Conservation (phyloP, 2,329 filamentous ascomycete genomes). For the Pseudogymnoascus sp. region DNA sequence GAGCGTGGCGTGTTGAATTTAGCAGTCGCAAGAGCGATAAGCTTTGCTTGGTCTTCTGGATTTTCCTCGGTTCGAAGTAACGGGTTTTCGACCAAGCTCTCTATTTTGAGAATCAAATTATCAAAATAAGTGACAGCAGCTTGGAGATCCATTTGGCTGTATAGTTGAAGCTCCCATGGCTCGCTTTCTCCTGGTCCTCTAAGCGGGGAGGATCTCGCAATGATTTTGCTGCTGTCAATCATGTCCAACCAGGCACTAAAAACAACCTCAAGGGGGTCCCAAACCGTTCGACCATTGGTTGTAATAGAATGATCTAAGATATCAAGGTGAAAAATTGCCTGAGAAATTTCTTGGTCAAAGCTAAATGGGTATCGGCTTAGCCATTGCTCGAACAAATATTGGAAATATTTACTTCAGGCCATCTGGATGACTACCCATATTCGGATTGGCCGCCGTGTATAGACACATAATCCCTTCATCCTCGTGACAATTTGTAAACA, state of each 20-base stretch:
- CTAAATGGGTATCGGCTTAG: conserved; percentile 8
- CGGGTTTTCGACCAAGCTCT: conserved; percentile 9
- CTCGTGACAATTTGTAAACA: conserved; percentile 10
- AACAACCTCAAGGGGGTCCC: conserved; percentile 19
- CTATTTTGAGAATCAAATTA: conserved; percentile 10
- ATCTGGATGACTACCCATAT: conserved; percentile 11
- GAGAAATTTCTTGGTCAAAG: conserved; percentile 13
- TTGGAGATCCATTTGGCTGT: conserved; percentile 12
- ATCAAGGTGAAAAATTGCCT: conserved; percentile 15
- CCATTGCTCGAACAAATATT: not conserved
- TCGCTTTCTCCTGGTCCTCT: not conserved
- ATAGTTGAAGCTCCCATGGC: conserved; percentile 14
- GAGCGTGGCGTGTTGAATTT: conserved; percentile 6
- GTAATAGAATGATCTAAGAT: conserved; percentile 1
- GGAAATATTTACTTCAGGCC: conserved; percentile 4
- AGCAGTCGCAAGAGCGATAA: conserved; percentile 8
- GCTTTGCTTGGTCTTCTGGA: conserved; percentile 9
- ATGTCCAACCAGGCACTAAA: conserved; percentile 16
- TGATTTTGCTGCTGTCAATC: conserved; percentile 14
- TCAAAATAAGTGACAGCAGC: conserved; percentile 9
- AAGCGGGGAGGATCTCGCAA: conserved; percentile 6
- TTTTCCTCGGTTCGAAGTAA: conserved; percentile 10
- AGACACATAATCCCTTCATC: conserved; percentile 11
- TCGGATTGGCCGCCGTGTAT: conserved; percentile 11
- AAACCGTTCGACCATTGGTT: conserved; percentile 15